Evolutionary conservation across 805 yeast genomes (phyloP).

Genomic region (Wickerhamomyces subpelliculosus): DNA sequence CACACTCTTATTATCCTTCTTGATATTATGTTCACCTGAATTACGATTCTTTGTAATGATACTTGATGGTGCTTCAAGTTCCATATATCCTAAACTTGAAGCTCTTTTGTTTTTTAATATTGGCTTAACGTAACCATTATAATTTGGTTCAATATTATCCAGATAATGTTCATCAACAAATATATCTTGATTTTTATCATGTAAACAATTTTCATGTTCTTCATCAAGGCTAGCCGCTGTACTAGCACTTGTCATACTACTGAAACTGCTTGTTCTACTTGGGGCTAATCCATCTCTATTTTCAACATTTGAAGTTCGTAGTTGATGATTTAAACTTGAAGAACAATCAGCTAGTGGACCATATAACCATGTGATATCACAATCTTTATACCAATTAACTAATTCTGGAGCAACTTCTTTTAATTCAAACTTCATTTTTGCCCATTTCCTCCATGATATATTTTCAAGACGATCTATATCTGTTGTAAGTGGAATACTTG

Average conservation of each 20-base stretch:
- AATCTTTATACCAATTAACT: conserved; percentile 92
- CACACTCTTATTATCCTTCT: conserved; percentile 11
- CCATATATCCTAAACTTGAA: conserved; percentile 5
- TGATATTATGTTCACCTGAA: conserved; percentile 1
- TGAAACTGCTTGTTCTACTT: neutral
- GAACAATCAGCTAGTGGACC: conserved; percentile 52
- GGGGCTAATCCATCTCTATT: neutral
- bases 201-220: conserved; percentile 1
- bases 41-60: neutral
- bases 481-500: conserved; percentile 28
- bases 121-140: conserved; percentile 9
- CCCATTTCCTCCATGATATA: conserved; percentile 95
- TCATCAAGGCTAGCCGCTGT: conserved; percentile 2
- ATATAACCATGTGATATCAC: conserved; percentile 91
- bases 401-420: conserved; percentile 67
- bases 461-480: conserved; percentile 54
- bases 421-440: conserved; percentile 60
- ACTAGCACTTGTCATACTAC: conserved; percentile 1
- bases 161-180: conserved; percentile 1
- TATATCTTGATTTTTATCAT: too few relatives aligned
- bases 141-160: conserved; percentile 2
- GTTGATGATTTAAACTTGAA: neutral
- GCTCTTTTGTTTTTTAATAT: conserved; percentile 12
- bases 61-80: conserved; percentile 3
- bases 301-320: neutral